Percentiles rank a stretch among this genome's conserved stretches.
These are phyloP conservation scores for Plasmopara viticola DNA, from an alignment of 352 stramenopile species.

Conservation along the genomic window DNA sequence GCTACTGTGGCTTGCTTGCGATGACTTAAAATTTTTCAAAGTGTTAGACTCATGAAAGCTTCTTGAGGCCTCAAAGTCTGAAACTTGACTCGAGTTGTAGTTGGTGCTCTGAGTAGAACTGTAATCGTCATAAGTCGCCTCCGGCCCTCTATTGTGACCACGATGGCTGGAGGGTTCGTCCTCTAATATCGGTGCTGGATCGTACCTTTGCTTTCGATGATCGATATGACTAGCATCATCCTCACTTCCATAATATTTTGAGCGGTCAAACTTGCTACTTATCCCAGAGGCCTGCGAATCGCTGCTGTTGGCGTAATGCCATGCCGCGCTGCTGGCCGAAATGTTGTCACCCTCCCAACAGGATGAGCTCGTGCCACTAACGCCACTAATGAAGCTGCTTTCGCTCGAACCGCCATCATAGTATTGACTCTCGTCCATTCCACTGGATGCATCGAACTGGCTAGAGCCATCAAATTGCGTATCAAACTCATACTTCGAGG, in stretches of 20 bases:
- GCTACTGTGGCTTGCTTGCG: slow-evolving; percentile 11
- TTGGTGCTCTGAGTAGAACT: slow-evolving; percentile 5
- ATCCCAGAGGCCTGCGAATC: slow-evolving; percentile 20
- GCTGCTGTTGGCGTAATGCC: slow-evolving; percentile 26
- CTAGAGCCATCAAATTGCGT: slow-evolving; percentile 19
- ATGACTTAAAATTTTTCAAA: slow-evolving; percentile 7
- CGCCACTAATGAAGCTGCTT: slow-evolving; percentile 27
- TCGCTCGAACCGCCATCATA: slow-evolving; percentile 21
- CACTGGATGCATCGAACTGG: slow-evolving; percentile 18
- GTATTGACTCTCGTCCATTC: slow-evolving; percentile 33
- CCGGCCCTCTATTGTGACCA: slow-evolving; percentile 11
- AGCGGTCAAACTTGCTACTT: slow-evolving; percentile 31
- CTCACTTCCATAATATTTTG: slow-evolving; percentile 23
- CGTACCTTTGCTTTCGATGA: slow-evolving; percentile 38
- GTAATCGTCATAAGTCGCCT: slow-evolving; percentile 13
- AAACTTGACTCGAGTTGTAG: slow-evolving; percentile 11
- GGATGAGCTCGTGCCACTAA: slow-evolving; percentile 30
- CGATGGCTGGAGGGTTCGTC: slow-evolving; percentile 17
- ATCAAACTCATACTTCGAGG: slow-evolving; percentile 20
- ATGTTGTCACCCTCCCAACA: slow-evolving; percentile 28
- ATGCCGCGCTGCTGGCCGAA: slow-evolving; percentile 16
- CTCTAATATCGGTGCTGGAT: slow-evolving; percentile 32
- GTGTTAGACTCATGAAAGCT: slow-evolving; percentile 7
- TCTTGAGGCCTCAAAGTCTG: slow-evolving; percentile 7
- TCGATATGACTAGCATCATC: slow-evolving; percentile 25